phyloP scores from a whole-genome alignment of 805 yeast species.

The Osmozyma mogii region DNA sequence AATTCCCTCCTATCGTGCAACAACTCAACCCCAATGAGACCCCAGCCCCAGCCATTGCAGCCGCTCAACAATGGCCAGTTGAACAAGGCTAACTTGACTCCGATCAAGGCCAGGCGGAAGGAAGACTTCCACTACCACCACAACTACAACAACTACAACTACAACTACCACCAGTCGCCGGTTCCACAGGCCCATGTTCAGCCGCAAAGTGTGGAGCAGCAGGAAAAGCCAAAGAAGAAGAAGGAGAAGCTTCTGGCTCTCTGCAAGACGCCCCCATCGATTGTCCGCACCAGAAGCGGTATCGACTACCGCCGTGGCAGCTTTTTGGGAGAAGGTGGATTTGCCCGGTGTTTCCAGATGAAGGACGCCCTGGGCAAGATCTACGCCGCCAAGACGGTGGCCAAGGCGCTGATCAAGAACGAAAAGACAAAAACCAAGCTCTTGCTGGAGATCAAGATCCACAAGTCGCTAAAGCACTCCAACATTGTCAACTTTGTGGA shows the following conservation, averaged over 20 bases:
- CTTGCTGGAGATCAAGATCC: slow-evolving; percentile 90
- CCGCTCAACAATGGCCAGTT: slow-evolving; percentile 47
- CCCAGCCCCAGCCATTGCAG: slow-evolving; percentile 41
- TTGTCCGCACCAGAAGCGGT: slow-evolving; percentile 80
- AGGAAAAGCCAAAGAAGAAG: slow-evolving; percentile 44
- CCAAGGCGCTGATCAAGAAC: slow-evolving; percentile 85
- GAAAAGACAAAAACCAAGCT: slow-evolving; percentile 84
- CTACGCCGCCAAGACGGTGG: slow-evolving; percentile 96
- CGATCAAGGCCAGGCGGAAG: slow-evolving; percentile 24
- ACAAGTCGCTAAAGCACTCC: slow-evolving; percentile 79
- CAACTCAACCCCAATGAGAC: slow-evolving; percentile 6
- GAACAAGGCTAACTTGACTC: slow-evolving; percentile 35
- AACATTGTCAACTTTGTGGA: slow-evolving; percentile 90
- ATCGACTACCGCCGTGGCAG: slow-evolving; percentile 85
- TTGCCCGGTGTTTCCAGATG: slow-evolving; percentile 97
- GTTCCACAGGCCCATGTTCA: slow-evolving; percentile 13
- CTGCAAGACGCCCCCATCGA: slow-evolving; percentile 94
- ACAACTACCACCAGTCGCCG: slow-evolving; percentile 9
- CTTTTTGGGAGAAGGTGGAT: slow-evolving; percentile 96
- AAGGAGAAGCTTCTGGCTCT: slow-evolving; percentile 84
- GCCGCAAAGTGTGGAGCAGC: slow-evolving; percentile 6
- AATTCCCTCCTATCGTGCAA: too few species aligned
- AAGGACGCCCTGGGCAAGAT: slow-evolving; percentile 80
- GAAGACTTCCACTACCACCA: slow-evolving; percentile 16
- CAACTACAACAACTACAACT: slow-evolving; percentile 5